Conservation (phyloP, 108 stramenopile genomes). For the Cyclotella sp. region DNA sequence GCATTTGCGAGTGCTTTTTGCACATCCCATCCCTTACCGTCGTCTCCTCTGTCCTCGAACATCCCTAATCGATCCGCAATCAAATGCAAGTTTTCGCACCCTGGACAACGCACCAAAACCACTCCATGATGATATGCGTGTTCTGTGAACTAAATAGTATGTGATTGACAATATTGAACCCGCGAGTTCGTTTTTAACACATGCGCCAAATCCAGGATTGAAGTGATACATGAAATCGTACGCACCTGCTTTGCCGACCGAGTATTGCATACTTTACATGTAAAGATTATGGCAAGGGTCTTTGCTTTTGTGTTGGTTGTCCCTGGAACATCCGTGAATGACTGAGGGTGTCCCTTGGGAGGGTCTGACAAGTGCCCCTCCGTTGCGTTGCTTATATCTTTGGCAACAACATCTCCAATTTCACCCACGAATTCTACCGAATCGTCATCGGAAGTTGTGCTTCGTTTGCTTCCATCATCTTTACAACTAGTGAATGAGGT, state of each 20-base stretch:
- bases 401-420: background rate
- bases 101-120: constrained; percentile 94
- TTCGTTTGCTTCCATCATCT: background rate
- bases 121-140: constrained; percentile 93
- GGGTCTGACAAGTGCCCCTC: background rate
- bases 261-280: constrained; percentile 95
- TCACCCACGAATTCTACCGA: too few species aligned
- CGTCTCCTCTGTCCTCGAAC: constrained; percentile 63
- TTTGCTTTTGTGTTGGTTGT: constrained; percentile 65
- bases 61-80: constrained; percentile 95
- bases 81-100: constrained; percentile 93
- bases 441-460: too few species aligned
- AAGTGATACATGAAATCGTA: background rate
- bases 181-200: too few species aligned
- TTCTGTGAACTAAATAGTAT: constrained; percentile 73
- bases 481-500: background rate
- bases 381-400: background rate
- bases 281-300: constrained; percentile 89
- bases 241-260: constrained; percentile 86
- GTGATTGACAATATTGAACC: background rate
- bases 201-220: too few species aligned
- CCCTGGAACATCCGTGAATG: constrained; percentile 54
- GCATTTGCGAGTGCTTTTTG: constrained; percentile 61
- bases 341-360: background rate
- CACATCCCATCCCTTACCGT: constrained; percentile 73